Base-by-base conservation (phyloP, 371 early-diverging fungal species). In the Mycotypha africana region DNA sequence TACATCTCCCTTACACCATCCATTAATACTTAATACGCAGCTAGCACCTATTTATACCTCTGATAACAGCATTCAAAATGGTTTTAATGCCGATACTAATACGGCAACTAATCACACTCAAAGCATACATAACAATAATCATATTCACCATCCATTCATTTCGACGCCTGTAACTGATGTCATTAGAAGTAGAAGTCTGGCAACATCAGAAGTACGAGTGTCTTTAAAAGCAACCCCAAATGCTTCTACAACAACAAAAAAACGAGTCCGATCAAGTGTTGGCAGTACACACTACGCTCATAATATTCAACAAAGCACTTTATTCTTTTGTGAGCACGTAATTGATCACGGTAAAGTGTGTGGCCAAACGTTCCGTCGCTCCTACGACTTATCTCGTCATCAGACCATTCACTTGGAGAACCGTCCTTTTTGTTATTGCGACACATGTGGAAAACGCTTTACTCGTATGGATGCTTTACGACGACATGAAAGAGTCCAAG, bases 381-480 rank as follows among this genome's bases (percentile, higher is more conserved):
- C 68, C 2, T 72, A 72, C 34, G 73, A 72, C 44, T 34, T 72
- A 1, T 66, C 66, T 23, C 53, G 73, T 2, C 73, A 72, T 46
- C 68, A 72, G 49, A 63, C 66, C 0, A 72, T 65, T 35, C 73
- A 72, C 42, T 42, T 72, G 22, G 60, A 65, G 38, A 68, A 72
- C 30, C 45, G 73, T 24, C 66, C 68, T 0, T 66, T 68, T 39
- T 72, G 62, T 35, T 61, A 61, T 26, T 72, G 73, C 26, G 44
- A 60, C 20, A 56, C 59, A 39, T 72, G 73, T 47, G 66, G 68
- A 32, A 72, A 67, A 49, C 63, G 56, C 31, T 72, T 72, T 42
- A 72, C 73, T 26, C 42, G 73, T 6, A 67, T 65, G 62, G 73
- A 72, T 60, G 73, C 73, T 2, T 31, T 72, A n/a, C 56, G 73